Evolutionary conservation across 306 rosid genomes (phyloP).

Genomic region (Chamaecrista fasciculata): DNA sequence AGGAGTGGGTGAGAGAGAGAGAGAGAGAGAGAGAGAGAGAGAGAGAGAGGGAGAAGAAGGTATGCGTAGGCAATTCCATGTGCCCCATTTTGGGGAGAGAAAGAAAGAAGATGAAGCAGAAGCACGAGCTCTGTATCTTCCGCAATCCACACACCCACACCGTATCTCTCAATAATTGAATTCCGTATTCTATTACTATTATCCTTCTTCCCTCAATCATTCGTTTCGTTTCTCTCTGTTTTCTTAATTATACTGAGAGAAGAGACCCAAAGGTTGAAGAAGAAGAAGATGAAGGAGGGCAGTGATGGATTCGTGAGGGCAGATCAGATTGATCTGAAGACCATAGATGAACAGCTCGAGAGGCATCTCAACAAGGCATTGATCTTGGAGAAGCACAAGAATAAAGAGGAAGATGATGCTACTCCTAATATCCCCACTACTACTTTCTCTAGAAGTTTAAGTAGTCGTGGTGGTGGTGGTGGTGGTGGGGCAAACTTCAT

Average conservation of each 20-base stretch:
- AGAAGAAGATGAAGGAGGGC: slow-evolving; percentile 46
- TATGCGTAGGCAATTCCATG: slow-evolving; percentile 78
- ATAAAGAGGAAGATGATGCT: slow-evolving; percentile 26
- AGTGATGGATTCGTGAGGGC: slow-evolving; percentile 76
- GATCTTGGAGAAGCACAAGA: slow-evolving; percentile 61
- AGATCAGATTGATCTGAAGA: slow-evolving; percentile 93
- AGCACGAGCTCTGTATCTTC: background rate
- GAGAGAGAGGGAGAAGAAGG: slow-evolving; percentile 74
- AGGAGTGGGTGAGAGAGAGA: slow-evolving; percentile 13
- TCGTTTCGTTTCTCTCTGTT: slow-evolving; percentile 19
- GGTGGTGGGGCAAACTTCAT: slow-evolving; percentile 5
- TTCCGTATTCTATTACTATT: background rate
- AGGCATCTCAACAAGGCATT: slow-evolving; percentile 63
- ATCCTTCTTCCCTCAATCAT: slow-evolving; percentile 10
- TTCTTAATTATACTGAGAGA: background rate
- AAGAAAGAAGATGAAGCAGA: slow-evolving; percentile 17
- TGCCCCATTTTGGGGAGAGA: slow-evolving; percentile 43
- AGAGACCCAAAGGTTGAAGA: background rate
- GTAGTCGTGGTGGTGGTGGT: background rate
- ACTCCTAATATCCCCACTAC: background rate
- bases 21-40: slow-evolving; percentile 67
- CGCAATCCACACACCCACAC: slow-evolving; percentile 18
- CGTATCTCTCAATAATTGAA: slow-evolving; percentile 4
- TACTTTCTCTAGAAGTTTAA: background rate
- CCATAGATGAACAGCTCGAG: slow-evolving; percentile 72